Evolutionary conservation across 495 filamentous ascomycete genomes (phyloP), one percentile per base, ranked within the genome.

Genomic region (Oidiodendron maius): DNA sequence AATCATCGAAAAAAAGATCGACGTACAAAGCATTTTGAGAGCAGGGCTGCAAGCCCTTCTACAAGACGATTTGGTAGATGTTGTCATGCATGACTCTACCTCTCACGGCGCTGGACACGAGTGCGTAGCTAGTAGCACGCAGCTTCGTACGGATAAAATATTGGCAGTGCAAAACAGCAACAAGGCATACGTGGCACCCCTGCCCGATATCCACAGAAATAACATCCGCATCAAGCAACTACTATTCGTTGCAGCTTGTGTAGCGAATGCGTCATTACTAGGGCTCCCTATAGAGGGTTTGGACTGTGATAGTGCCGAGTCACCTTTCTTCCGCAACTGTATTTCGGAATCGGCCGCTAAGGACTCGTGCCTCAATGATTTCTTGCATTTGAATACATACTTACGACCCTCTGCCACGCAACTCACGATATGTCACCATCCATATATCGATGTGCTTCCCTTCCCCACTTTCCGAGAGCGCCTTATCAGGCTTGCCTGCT

Each of bases 401-500:
- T 28, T 50, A 9, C 48, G 22, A 23, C 48, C 48, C 39, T 21
- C 24, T 17, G 32, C 26, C 18, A 16, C 40, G 18, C 48, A 50
- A 37, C 10, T 50, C 9, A 35, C 28, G 8, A 10, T 36, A 13
- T 21, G 13, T 2, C 48, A 50, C 40, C 48, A 43, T 23, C 39
- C 40, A 23, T 50, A 50, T 22, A 43, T 50, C 17, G 48, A 50
- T 17, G 39, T 44, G 12, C 39, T 50, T 24, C 48, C 48, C 2
- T 50, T 50, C 16, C 48, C 48, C 13, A 50, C 20, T 6, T 50
- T 50, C 17, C 39, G 48, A 17, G 39, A 50, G 13, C 38, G 48
- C n/a, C 5, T 44, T 8, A 43, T 50, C 15, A 44, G 24, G 11
- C 15, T 44, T 2, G 25, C 40, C 4, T 43, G 12, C 20, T 13